phyloP scores from a whole-genome alignment of 306 rosid species.

The Casuarina equisetifolia region DNA sequence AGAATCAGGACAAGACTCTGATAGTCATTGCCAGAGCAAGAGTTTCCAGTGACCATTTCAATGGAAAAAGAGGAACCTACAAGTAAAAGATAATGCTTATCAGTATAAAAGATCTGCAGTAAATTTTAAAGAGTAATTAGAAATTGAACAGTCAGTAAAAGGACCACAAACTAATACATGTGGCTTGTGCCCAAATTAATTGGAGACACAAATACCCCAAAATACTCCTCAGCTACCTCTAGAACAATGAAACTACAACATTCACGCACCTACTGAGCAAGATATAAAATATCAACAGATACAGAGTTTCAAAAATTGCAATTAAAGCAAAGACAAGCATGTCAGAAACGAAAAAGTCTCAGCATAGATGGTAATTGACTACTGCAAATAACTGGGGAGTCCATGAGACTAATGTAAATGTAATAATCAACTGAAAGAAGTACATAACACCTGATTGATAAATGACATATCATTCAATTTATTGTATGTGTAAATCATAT shows the following conservation, averaged over 20 bases:
- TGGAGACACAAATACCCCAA: not conserved
- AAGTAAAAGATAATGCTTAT: constrained; percentile 11
- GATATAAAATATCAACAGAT: not conserved
- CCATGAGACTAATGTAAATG: not conserved
- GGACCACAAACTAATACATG: not conserved
- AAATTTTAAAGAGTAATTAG: not conserved
- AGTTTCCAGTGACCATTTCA: constrained; percentile 61
- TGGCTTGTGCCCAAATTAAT: not conserved
- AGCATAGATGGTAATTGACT: no score
- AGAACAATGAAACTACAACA: not conserved
- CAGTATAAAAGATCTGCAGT: constrained; percentile 12
- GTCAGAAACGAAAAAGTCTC: not conserved
- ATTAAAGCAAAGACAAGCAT: not conserved
- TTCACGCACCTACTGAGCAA: not conserved
- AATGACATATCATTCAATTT: no score
- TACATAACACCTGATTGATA: no score
- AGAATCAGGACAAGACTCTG: constrained; percentile 39
- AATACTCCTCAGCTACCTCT: not conserved
- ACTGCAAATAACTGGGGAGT: not conserved
- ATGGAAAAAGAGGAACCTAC: constrained; percentile 51
- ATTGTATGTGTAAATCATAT: not conserved
- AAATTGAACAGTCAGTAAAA: not conserved
- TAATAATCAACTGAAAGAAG: no score
- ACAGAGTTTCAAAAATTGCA: not conserved
- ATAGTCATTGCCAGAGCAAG: constrained; percentile 52